Evolutionary conservation across 257 asterid genomes (phyloP).

Genomic region (Paraleonurus japonicus): DNA sequence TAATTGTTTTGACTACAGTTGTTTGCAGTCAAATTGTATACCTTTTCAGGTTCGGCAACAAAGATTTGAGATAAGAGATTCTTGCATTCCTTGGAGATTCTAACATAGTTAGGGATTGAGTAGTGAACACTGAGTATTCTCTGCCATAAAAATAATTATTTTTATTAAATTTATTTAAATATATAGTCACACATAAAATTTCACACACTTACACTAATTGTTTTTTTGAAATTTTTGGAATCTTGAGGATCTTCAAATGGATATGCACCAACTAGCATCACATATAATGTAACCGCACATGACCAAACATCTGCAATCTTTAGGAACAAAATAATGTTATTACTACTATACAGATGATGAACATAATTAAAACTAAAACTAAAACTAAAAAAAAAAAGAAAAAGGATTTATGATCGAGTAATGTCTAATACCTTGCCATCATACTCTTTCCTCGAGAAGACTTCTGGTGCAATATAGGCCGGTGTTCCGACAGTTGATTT

Average conservation of each 20-base stretch:
- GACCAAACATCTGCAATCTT: slow-evolving; percentile 99
- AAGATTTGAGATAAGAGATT: slow-evolving; percentile 77
- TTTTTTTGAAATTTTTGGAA: slow-evolving; percentile 85
- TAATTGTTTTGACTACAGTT: no score
- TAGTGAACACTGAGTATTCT: slow-evolving; percentile 84
- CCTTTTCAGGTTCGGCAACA: slow-evolving; percentile 82
- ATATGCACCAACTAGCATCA: slow-evolving; percentile 92
- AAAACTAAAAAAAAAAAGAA: no score
- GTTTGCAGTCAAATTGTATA: no score
- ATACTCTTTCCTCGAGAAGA: slow-evolving; percentile 68
- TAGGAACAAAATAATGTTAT: slow-evolving; percentile 8
- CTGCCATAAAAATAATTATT: slow-evolving; percentile 37
- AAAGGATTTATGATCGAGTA: no score
- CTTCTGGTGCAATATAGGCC: slow-evolving; percentile 91
- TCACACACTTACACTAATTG: slow-evolving; percentile 61
- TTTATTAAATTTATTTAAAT: no score
- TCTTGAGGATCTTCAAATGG: slow-evolving; percentile 93
- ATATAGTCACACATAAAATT: no score
- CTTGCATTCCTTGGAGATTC: slow-evolving; percentile 74
- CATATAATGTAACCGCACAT: slow-evolving; percentile 93
- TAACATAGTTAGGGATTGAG: slow-evolving; percentile 78
- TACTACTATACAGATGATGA: neutral
- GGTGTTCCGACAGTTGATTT: slow-evolving; percentile 96
- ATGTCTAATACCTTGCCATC: slow-evolving; percentile 99
- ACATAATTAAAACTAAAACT: no score